Base-by-base conservation (phyloP, 208 protist genomes). In the Entamoeba moshkovskii region DNA sequence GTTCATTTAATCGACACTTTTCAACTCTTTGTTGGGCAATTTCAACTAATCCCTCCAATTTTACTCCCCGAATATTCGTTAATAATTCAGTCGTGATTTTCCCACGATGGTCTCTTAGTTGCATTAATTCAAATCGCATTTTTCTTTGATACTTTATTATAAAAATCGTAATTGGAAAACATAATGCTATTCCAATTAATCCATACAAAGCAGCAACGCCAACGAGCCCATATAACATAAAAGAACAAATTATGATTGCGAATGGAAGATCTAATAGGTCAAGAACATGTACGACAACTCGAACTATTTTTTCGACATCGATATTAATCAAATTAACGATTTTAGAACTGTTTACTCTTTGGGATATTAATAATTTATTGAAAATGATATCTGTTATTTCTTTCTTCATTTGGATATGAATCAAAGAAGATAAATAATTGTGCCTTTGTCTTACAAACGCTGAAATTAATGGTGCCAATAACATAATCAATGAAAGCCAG, bases 21-120 rank as follows among this genome's bases (percentile, higher is more conserved):
- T 45, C 29, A 97, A 52, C 46, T 48, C 38, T 8, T 49, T 48
- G 3, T 94, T 52, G 66, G 96, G 96, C 3, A 93, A 46, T 3
- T 94, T 52, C 47, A 97, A 96, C 93, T 94, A 97, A 22, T 94
- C 96, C 93, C 95, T 96, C 3, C 97, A 66, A 93, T 97, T 97
- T 48, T 97, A 46, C 18, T 96, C 94, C 66, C 93, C 59, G 48
- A 97, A 85, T 97, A 8, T 96, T 96, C 52, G 45, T 94, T 2
- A 97, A 46, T 0, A 97, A 33, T 49, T 97, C 97, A 38, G 59
- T 85, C 3, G 94, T 96, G 16, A 95, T n/a, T 38, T 95, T 94
- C 33, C 97, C 93, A 49, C 97, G 52, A n/a, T 94, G 13, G 92
- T 97, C 97, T 33, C 15, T 42, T 22, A 94, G 11, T 2, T 11